Percentiles rank a stretch among this genome's conserved stretches.
Evolutionary conservation across 2,329 filamentous ascomycete species (phyloP).

Genomic region (Talaromyces marneffei): DNA sequence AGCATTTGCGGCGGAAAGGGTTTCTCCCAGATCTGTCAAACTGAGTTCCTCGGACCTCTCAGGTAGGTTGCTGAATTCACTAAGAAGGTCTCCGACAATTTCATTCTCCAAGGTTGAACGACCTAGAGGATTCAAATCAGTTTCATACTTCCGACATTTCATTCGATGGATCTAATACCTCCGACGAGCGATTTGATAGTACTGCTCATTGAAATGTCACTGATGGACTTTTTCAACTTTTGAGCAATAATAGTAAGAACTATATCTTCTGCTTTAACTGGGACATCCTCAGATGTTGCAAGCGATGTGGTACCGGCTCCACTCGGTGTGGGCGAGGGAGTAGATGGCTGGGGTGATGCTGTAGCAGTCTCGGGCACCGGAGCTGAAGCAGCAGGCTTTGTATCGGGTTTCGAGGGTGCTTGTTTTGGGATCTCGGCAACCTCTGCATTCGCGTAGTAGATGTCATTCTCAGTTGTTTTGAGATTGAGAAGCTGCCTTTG

Average conservation of each 20-base stretch:
- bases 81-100: constrained; percentile 92
- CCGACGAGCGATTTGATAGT: constrained; percentile 81
- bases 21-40: constrained; percentile 67
- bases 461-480: constrained; percentile 47
- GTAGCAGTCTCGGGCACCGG: constrained; percentile 59
- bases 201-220: constrained; percentile 85
- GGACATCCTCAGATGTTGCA: constrained; percentile 54
- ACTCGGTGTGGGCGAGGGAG: not conserved
- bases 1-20: constrained; percentile 69
- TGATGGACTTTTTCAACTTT: constrained; percentile 88
- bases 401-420: constrained; percentile 37
- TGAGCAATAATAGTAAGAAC: constrained; percentile 84
- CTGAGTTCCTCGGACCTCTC: constrained; percentile 98
- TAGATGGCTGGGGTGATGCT: constrained; percentile 46
- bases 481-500: not conserved
- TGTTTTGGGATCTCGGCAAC: constrained; percentile 66
- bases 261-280: constrained; percentile 82
- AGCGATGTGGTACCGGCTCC: constrained; percentile 48
- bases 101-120: constrained; percentile 99
- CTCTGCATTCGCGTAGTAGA: constrained; percentile 66
- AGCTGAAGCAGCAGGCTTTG: constrained; percentile 47
- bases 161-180: not conserved
- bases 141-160: not conserved
- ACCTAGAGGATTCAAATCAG: constrained; percentile 47
- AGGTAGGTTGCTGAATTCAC: constrained; percentile 95